Conservation (phyloP, 176 grass and related monocot species). For the Paspalum vaginatum region DNA sequence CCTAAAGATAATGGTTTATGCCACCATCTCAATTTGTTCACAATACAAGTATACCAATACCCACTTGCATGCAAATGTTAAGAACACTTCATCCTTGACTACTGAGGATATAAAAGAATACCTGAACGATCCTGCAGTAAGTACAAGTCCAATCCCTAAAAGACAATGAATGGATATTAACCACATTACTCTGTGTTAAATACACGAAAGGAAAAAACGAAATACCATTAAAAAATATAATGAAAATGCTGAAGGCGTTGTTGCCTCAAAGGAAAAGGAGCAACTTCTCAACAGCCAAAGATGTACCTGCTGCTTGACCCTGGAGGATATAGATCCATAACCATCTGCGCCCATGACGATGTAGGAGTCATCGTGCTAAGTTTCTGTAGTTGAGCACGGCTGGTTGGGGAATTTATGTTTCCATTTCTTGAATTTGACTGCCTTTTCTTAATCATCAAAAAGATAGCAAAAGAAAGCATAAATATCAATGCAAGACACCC, state of each 20-base stretch:
- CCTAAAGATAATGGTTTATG: background rate
- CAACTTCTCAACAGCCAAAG: constrained; percentile 3
- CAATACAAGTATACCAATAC: constrained; percentile 10
- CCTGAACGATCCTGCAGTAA: constrained; percentile 89
- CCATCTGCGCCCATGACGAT: constrained; percentile 64
- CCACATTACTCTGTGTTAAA: constrained; percentile 18
- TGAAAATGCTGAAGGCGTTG: background rate
- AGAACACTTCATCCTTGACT: constrained; percentile 18
- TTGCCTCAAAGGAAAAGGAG: constrained; percentile 1
- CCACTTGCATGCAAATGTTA: constrained; percentile 18
- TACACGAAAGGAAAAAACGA: constrained; percentile 21
- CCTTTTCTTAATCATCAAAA: constrained; percentile 99
- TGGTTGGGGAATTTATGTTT: constrained; percentile 46
- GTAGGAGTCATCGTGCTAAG: constrained; percentile 42
- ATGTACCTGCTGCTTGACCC: constrained; percentile 77
- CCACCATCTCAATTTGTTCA: constrained; percentile 30
- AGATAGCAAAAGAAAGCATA: constrained; percentile 56
- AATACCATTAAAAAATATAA: constrained; percentile 17
- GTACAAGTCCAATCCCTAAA: constrained; percentile 91
- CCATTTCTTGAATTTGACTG: constrained; percentile 84
- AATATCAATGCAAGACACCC: constrained; percentile 35
- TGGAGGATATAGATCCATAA: constrained; percentile 79
- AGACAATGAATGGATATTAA: constrained; percentile 43
- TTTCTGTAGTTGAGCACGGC: constrained; percentile 51
- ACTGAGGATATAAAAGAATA: constrained; percentile 40